phyloP scores from a whole-genome alignment of 305 asterid genomes.

The Rubia balearica region DNA sequence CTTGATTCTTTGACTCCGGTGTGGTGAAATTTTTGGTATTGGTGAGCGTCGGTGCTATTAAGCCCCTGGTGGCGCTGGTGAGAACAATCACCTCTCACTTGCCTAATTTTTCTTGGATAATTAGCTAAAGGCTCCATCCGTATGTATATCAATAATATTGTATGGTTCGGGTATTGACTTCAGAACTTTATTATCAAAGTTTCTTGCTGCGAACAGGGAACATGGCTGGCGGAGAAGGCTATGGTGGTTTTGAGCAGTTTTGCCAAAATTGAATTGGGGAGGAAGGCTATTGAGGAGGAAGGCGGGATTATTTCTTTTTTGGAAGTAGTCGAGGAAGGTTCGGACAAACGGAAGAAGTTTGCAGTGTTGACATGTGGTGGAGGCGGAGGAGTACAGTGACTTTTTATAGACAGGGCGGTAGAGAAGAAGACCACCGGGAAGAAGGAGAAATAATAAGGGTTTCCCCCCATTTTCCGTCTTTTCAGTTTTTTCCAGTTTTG shows the following conservation, averaged over 20 bases:
- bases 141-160: constrained; percentile 35
- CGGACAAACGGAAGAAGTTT: constrained; percentile 77
- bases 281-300: constrained; percentile 68
- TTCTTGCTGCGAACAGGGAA: background rate
- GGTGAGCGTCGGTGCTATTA: too few species aligned
- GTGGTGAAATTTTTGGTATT: too few species aligned
- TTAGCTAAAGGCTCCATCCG: constrained; percentile 1
- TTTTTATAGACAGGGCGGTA: too few species aligned
- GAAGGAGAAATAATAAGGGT: too few species aligned
- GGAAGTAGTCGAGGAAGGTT: constrained; percentile 82
- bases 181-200: constrained; percentile 20
- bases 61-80: too few species aligned
- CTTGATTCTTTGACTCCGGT: too few species aligned
- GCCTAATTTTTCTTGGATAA: background rate
- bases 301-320: constrained; percentile 80
- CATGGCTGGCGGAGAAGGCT: constrained; percentile 41
- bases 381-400: too few species aligned
- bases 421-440: too few species aligned
- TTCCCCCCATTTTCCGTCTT: too few species aligned
- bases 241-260: constrained; percentile 88
- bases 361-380: constrained; percentile 48
- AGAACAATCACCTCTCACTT: too few species aligned
- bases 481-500: too few species aligned
- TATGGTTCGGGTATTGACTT: constrained; percentile 99
- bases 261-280: constrained; percentile 39